Evolutionary conservation across 306 rosid genomes (phyloP).

Genomic region (Ormosia emarginata): DNA sequence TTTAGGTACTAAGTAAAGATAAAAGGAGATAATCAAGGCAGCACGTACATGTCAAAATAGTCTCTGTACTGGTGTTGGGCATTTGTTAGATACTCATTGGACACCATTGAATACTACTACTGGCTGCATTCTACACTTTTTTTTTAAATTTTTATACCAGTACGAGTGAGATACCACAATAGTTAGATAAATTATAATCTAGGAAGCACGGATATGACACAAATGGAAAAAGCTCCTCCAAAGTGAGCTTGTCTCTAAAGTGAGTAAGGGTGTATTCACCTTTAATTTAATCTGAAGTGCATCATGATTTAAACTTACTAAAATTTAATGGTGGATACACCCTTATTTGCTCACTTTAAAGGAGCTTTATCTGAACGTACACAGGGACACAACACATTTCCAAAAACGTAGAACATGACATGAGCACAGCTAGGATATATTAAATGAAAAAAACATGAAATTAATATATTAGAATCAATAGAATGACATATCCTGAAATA

Average conservation of each 20-base stretch:
- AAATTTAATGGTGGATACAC: no score
- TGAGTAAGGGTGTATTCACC: no score
- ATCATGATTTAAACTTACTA: no score
- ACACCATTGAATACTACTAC: not conserved
- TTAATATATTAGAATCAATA: not conserved
- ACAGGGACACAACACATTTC: not conserved
- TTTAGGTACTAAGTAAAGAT: not conserved
- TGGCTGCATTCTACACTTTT: not conserved
- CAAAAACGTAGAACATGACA: not conserved
- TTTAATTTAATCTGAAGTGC: no score
- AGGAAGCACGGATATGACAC: not conserved
- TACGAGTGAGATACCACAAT: not conserved
- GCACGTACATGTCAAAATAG: not conserved
- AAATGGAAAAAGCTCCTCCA: no score
- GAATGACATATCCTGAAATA: not conserved
- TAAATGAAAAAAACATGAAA: no score
- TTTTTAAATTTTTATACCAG: not conserved
- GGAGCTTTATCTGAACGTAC: no score
- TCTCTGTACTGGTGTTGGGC: not conserved
- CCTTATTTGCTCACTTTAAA: no score
- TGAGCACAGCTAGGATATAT: not conserved
- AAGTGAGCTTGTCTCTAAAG: no score
- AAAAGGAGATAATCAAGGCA: not conserved
- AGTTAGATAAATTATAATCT: not conserved
- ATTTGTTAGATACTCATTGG: not conserved